Base-by-base conservation (phyloP, 2,329 filamentous ascomycete genomes). In the Didymella glomerata region DNA sequence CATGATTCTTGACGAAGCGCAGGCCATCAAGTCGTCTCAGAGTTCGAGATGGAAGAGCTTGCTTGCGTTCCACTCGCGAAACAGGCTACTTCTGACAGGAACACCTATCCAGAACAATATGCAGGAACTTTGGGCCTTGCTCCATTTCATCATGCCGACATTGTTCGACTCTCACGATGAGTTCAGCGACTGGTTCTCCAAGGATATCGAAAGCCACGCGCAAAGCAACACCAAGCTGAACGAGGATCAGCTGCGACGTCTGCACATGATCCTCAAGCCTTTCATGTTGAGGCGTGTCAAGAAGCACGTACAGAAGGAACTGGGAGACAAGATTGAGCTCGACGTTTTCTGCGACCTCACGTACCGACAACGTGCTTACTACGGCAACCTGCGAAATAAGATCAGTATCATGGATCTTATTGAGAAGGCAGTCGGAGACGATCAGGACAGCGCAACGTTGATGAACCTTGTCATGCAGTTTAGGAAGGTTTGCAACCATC, bases 401-500 rank as follows among this genome's bases (percentile, higher is more conserved):
- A 97, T 99, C 79, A 98, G 93, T 78, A 93, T 99, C 68, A 95
- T 98, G 88, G 95, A 99, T 75, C 88, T 99, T 18, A 96, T 99
- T 54, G 95, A 99, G 78, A 98, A 97, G 84, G 94, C 94, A 2
- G 86, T 95, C 68, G 95, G 95, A 34, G 93, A 97, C 70, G 95
- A 98, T 48, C 89, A 94, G 69, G 95, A 98, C 74, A 96, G 92
- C 34, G 93, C 94, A 40, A 98, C 94, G 1, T 80, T 99, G 71
- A 98, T 99, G 95, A 99, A 99, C 78, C 83, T 99, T 65, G 95
- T 99, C 64, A 99, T 99, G 95, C 95, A 99, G 79, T 99, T 99
- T 86, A 88, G 95, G 70, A 99, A 99, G 80, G 95, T 99, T 57
- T 99, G 95, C 82, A 99, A 99, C 74, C 95, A 99, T 75, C 95